Percentiles rank a stretch among this genome's conserved stretches.
Evolutionary conservation across 164 flowering plant species (phyloP).

Genomic region (Chimonanthus salicifolius): DNA sequence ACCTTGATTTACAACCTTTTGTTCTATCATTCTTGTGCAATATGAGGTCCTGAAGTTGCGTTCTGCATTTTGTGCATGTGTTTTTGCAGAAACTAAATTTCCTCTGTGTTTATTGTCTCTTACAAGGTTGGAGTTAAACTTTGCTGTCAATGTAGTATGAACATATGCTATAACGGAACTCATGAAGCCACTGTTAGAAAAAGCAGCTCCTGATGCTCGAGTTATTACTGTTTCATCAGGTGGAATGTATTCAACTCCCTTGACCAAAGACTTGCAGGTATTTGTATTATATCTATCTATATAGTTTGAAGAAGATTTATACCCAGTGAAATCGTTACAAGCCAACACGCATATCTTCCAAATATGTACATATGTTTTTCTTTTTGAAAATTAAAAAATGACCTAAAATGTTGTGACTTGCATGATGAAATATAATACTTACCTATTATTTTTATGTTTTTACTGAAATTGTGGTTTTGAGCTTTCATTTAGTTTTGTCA

Average conservation of each 20-base stretch:
- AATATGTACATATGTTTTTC: too few relatives aligned
- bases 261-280: conserved; percentile 79
- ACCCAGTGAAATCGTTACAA: too few relatives aligned
- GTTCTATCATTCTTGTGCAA: background rate
- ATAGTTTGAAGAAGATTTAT: background rate
- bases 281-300: background rate
- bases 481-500: too few relatives aligned
- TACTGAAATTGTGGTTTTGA: too few relatives aligned
- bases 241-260: conserved; percentile 81
- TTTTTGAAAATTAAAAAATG: too few relatives aligned
- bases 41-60: background rate
- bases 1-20: conserved; percentile 2
- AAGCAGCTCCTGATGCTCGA: conserved; percentile 86
- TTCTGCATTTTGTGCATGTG: background rate
- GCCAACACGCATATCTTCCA: too few relatives aligned
- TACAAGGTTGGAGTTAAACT: conserved; percentile 71
- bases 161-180: conserved; percentile 70
- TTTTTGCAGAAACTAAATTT: conserved; percentile 13
- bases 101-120: background rate
- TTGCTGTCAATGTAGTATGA: conserved; percentile 85
- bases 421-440: too few relatives aligned
- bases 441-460: too few relatives aligned
- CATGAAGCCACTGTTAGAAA: conserved; percentile 78
- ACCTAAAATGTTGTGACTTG: too few relatives aligned
- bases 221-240: conserved; percentile 93